A percentile compares a stretch with the other conserved stretches of the same genome.
phyloP scores from a whole-genome alignment of 2,329 filamentous ascomycete species.

The Diaporthe citriasiana region DNA sequence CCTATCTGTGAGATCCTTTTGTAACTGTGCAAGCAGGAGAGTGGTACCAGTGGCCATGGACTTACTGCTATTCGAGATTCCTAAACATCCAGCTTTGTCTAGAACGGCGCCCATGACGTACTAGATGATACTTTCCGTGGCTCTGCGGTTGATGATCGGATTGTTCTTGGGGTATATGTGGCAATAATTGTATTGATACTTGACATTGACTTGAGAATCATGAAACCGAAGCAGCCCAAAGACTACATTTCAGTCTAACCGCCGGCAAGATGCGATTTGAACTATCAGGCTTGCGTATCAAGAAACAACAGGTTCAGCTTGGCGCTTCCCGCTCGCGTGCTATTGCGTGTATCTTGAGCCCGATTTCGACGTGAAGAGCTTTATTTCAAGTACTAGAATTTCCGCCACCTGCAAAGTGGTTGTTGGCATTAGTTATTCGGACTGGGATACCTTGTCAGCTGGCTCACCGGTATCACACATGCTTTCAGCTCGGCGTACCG shows the following conservation, averaged over 20 bases:
- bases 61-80: neutral
- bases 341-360: neutral
- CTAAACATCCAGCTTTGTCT: neutral
- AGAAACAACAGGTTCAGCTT: neutral
- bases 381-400: neutral
- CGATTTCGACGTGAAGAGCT: neutral
- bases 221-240: neutral
- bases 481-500: constrained; percentile 6
- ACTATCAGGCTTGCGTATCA: neutral
- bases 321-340: neutral
- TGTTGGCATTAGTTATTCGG: neutral
- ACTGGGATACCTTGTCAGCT: constrained; percentile 5
- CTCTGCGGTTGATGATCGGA: neutral
- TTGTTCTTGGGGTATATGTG: neutral
- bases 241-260: neutral
- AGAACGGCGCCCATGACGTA: no score
- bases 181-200: neutral
- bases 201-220: neutral
- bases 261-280: neutral
- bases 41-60: neutral
- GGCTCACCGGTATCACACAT: neutral
- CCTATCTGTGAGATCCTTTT: neutral
- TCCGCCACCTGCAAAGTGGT: neutral
- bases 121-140: neutral
- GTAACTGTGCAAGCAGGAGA: neutral